A percentile compares a stretch with the other conserved stretches of the same genome.
Evolutionary conservation across 1,284 basidiomycete genomes (phyloP).

Genomic region (Macrocystidia cucumis): DNA sequence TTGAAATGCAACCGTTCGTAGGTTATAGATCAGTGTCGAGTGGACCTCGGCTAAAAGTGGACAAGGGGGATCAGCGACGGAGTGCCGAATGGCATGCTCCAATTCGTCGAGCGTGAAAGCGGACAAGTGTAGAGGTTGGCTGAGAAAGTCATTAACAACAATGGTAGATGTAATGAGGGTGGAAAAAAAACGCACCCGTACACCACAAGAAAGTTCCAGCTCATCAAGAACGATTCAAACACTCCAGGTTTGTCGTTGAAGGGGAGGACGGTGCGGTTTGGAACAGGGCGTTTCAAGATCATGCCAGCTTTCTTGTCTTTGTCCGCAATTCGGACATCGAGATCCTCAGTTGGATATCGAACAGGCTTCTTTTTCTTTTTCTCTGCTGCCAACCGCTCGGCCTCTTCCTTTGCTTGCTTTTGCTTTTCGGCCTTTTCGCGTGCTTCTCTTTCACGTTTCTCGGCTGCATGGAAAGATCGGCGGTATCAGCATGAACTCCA

Average conservation of each 20-base stretch:
- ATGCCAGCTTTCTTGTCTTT: constrained; percentile 75
- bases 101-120: constrained; percentile 92
- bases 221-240: constrained; percentile 83
- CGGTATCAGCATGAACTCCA: constrained; percentile 26
- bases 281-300: constrained; percentile 61
- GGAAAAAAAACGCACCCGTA: constrained; percentile 62
- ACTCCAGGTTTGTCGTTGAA: constrained; percentile 64
- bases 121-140: constrained; percentile 85
- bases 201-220: constrained; percentile 90
- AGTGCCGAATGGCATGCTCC: constrained; percentile 82
- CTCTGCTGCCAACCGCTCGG: constrained; percentile 60
- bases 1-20: constrained; percentile 71
- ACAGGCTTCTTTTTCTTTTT: constrained; percentile 87
- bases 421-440: constrained; percentile 61
- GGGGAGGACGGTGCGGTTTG: constrained; percentile 58
- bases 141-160: constrained; percentile 21
- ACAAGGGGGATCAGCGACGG: constrained; percentile 63
- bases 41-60: constrained; percentile 84
- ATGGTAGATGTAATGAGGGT: neutral
- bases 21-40: constrained; percentile 80
- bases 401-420: constrained; percentile 61
- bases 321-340: constrained; percentile 70
- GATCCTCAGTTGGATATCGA: constrained; percentile 80
- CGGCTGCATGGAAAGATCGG: no score
- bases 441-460: constrained; percentile 61